A percentile compares a stretch with the other conserved stretches of the same genome.
phyloP scores from a whole-genome alignment of 371 early-diverging fungal species.

The Mucor velutinosus region DNA sequence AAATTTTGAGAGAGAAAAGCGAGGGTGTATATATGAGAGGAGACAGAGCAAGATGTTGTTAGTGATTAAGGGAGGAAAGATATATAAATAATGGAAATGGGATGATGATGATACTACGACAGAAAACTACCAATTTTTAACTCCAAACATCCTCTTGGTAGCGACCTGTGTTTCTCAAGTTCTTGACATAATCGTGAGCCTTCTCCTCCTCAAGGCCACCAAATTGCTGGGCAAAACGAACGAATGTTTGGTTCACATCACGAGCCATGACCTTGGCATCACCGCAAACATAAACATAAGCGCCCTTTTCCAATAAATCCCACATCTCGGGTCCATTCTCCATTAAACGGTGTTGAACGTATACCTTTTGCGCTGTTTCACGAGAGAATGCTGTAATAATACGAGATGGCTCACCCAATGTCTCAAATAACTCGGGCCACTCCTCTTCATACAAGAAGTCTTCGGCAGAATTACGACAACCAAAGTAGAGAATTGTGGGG shows the following conservation, averaged over 20 bases:
- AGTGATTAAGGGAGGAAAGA: background rate
- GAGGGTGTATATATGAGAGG: background rate
- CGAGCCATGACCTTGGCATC: conserved; percentile 97
- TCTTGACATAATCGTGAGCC: conserved; percentile 82
- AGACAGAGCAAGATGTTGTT: background rate
- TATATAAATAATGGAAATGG: background rate
- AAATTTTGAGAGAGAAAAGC: background rate
- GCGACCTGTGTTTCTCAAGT: conserved; percentile 76
- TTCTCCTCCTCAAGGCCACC: conserved; percentile 73
- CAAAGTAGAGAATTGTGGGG: conserved; percentile 88
- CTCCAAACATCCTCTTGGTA: conserved; percentile 97
- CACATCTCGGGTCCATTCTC: conserved; percentile 71
- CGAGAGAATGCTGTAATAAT: conserved; percentile 90
- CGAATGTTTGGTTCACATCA: conserved; percentile 79
- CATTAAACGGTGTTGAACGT: conserved; percentile 82
- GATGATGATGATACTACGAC: background rate
- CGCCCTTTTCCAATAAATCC: conserved; percentile 76
- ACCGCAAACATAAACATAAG: conserved; percentile 91
- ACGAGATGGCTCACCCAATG: conserved; percentile 59
- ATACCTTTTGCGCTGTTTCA: conserved; percentile 76
- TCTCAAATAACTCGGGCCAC: conserved; percentile 68
- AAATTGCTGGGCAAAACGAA: conserved; percentile 65
- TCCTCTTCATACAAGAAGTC: conserved; percentile 92
- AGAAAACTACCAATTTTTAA: conserved; percentile 37
- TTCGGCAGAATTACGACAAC: conserved; percentile 81